Conservation (phyloP, 2,329 filamentous ascomycete species). For the Elsinoe australis region DNA sequence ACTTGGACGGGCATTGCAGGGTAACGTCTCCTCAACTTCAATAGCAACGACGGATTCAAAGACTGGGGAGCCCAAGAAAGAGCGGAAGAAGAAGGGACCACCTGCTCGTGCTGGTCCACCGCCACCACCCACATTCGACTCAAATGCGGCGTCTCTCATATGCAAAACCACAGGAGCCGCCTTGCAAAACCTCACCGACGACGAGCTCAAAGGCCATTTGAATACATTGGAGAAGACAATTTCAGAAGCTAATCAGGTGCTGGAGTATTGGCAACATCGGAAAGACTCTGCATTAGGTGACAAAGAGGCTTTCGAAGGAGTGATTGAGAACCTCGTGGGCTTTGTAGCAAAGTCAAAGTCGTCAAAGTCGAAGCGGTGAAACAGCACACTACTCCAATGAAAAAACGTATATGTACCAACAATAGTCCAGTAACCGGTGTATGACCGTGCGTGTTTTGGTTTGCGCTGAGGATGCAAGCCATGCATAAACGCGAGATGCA, state of each 20-base stretch:
- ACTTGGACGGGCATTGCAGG: constrained; percentile 33
- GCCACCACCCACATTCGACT: constrained; percentile 66
- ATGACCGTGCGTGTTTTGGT: background rate
- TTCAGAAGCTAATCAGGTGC: constrained; percentile 62
- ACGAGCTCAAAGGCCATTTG: constrained; percentile 67
- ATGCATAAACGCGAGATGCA: background rate
- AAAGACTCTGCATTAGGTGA: constrained; percentile 83
- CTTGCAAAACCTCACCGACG: constrained; percentile 66
- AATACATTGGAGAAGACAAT: constrained; percentile 61
- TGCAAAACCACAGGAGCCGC: constrained; percentile 81
- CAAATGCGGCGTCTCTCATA: constrained; percentile 67
- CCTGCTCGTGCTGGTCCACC: constrained; percentile 46
- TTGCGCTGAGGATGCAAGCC: constrained; percentile 4
- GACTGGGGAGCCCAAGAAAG: constrained; percentile 22
- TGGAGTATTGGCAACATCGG: constrained; percentile 82
- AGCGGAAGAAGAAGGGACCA: constrained; percentile 25
- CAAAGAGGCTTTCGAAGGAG: constrained; percentile 87
- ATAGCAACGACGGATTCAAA: constrained; percentile 25
- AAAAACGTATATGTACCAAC: background rate
- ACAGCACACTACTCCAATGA: background rate
- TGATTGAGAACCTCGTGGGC: constrained; percentile 85
- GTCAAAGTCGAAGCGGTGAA: constrained; percentile 16
- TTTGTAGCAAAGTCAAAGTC: constrained; percentile 25
- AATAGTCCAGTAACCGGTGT: background rate
- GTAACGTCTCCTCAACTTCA: constrained; percentile 28